Evolutionary conservation across 139 green algal species (phyloP), one percentile per base, ranked within the genome.

Genomic region (Limnomonas spitsbergensis): DNA sequence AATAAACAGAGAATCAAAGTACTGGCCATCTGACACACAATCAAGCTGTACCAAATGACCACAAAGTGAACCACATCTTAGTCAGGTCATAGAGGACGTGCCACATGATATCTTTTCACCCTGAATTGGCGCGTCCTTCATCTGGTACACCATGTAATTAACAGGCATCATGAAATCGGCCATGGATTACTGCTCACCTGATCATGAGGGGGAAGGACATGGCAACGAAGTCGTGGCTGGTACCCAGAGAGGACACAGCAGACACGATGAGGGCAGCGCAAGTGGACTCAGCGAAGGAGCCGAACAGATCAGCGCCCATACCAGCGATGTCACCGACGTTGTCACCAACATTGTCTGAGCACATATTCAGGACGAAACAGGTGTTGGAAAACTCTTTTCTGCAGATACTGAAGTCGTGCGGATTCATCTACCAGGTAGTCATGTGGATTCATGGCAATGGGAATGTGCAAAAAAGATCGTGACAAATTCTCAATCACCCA

Each of bases 321-420:
- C 95, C 95, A 56, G 95, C 95, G 80, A 99, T 98, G 85, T 99
- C 95, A 53, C 95, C 95, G 35, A 99, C 95, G 76, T 98, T 99
- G 91, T 99, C 95, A 69, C 95, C 95, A 53, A 99, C 95, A 75
- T 99, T 99, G 84, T 99, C 95, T 91, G 91, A 84, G 56, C 56
- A 70, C 20, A 20, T 29, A 20, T 14, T 61, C 47, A 61, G 20
- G 47, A 37, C 26, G 20, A 29, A 61, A 29, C 47, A 61, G 20
- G 14, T n/a, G n/a, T n/a, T n/a, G n/a, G n/a, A n/a, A n/a, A 61
- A 20, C 47, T 61, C 14, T 61, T 61, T 61, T 61, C 47, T 61
- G 9, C 47, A 61, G 14, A 61, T n/a, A n/a, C n/a, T n/a, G n/a
- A n/a, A n/a, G n/a, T n/a, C 14, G 47, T 20, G 20, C 20, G 47